phyloP scores from a whole-genome alignment of 192 early-diverging fungal genomes.

The Rhizoclosmatium sp. region DNA sequence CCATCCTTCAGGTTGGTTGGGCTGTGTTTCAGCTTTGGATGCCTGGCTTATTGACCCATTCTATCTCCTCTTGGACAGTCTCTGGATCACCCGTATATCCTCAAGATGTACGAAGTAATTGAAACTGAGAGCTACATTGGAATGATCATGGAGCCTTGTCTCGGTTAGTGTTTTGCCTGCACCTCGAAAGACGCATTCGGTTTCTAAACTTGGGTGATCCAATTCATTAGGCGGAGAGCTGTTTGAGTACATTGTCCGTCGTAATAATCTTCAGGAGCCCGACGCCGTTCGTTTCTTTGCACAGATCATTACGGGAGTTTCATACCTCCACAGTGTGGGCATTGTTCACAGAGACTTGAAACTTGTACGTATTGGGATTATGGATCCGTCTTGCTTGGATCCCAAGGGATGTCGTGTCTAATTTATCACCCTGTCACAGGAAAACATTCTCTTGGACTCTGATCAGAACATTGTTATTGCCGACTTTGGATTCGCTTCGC shows the following conservation, averaged over 20 bases:
- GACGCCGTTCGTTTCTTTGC: conserved; percentile 93
- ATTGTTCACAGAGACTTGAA: conserved; percentile 98
- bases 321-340: conserved; percentile 90
- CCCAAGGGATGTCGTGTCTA: neutral
- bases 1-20: conserved; percentile 78
- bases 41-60: neutral
- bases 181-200: neutral
- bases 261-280: conserved; percentile 88
- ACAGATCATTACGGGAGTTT: conserved; percentile 90
- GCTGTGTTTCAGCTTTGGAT: neutral
- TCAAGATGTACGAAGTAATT: conserved; percentile 92
- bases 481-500: conserved; percentile 98
- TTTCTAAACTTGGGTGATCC: no score
- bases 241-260: conserved; percentile 97
- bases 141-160: conserved; percentile 86
- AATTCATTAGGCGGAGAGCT: conserved; percentile 83
- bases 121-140: conserved; percentile 97
- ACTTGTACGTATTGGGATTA: conserved; percentile 63
- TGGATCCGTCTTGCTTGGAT: neutral
- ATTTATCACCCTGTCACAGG: conserved; percentile 55
- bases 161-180: conserved; percentile 6
- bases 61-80: conserved; percentile 58
- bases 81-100: conserved; percentile 89
- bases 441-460: conserved; percentile 93
- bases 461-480: conserved; percentile 95